Evolutionary conservation across 2,329 filamentous ascomycete genomes (phyloP), one percentile per base, ranked within the genome.

Genomic region (Aspergillus jensenii): DNA sequence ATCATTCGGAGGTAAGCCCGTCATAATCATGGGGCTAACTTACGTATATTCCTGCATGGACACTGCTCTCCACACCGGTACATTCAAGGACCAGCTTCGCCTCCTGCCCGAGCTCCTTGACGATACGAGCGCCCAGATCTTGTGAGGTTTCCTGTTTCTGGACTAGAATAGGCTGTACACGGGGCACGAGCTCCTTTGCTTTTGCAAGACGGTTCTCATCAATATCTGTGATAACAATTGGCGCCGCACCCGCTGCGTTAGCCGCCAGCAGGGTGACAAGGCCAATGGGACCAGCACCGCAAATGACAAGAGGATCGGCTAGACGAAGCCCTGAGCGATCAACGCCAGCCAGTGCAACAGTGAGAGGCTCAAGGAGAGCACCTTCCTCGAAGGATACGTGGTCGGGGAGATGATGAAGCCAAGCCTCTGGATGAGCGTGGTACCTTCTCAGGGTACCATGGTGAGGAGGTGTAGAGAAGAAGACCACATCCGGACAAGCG

Each of bases 11-110:
- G 19, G 8, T 17, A 8, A 12, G 3, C 9, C 23, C 3, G 49
- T 21, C 6, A 12, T n/a, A 48, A 11, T 15, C 9, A 31, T 11
- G 3, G 3, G 9, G 21, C 6, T 21, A 9, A 47, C 61, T 41
- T 43, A 65, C 63, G 43, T 65, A 65, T 11, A 65, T 65, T 14
- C 61, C 63, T 8, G 63, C 59, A 54, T 65, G 61, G 23, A 65
- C 52, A 50, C 61, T 65, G 21, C 59, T 60, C 47, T 65, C 63
- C 21, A 64, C 60, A 2, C 63, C 63, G 0, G 62, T 65, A 46
- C 63, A 65, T 49, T 65, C 63, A n/a, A 64, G 40, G 2, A 64
- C 63, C 15, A 65, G 41, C 54, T 62, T 62, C 21, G 61, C 63
- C 56, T 65, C 61, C 27, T 60, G 56, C 4, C 63, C 63, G 6